These are phyloP conservation scores for Auricularia sp. DNA, from an alignment of 768 basidiomycete species.

Conservation along the genomic window DNA sequence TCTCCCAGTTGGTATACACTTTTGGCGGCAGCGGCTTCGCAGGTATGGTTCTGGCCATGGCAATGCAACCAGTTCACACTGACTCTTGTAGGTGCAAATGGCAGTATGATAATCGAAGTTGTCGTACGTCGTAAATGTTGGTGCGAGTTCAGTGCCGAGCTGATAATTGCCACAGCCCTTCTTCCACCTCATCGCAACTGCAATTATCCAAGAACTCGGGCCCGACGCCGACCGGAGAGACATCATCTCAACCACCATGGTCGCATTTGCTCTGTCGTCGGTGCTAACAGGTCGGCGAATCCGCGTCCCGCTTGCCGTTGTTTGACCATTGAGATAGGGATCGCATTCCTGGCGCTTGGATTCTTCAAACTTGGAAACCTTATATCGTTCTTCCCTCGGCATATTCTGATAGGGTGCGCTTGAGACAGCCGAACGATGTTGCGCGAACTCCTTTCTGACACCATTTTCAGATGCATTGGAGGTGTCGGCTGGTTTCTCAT, in stretches of 20 bases:
- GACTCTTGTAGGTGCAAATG: constrained; percentile 43
- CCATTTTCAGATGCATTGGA: constrained; percentile 57
- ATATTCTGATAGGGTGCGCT: constrained; percentile 85
- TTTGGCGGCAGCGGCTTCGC: constrained; percentile 82
- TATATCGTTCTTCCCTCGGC: constrained; percentile 77
- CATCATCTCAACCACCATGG: constrained; percentile 86
- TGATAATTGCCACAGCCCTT: constrained; percentile 59
- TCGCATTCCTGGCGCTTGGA: constrained; percentile 30
- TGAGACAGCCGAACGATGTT: constrained; percentile 3
- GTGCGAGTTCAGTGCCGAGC: neutral
- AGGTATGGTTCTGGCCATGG: constrained; percentile 24
- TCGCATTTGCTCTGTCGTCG: constrained; percentile 78
- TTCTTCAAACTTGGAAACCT: constrained; percentile 84
- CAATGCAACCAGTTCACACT: neutral
- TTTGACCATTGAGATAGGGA: constrained; percentile 9
- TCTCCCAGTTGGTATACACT: constrained; percentile 78
- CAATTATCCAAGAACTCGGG: constrained; percentile 63
- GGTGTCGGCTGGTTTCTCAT: constrained; percentile 94
- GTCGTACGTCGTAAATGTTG: constrained; percentile 46
- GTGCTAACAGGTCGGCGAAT: constrained; percentile 62
- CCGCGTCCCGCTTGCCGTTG: neutral
- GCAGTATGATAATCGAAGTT: constrained; percentile 98
- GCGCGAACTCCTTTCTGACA: neutral
- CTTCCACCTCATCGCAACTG: constrained; percentile 82
- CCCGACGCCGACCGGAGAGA: constrained; percentile 48